Conservation (phyloP, 495 filamentous ascomycete species). For the Talaromyces adpressus region DNA sequence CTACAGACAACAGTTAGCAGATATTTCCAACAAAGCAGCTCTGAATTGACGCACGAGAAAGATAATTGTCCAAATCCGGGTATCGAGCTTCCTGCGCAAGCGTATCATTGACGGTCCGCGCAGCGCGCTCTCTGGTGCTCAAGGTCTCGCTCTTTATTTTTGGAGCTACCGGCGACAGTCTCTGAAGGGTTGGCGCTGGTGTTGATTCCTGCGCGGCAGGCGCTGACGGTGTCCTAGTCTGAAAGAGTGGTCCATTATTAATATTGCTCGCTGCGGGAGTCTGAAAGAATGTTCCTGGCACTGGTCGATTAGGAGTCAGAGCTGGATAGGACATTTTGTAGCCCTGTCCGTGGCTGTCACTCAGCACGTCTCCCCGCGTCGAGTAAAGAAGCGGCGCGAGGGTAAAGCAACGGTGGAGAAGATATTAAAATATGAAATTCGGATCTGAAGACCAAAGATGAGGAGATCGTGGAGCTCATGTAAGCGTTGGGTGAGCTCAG, state of each 20-base stretch:
- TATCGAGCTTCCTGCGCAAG: constrained; percentile 69
- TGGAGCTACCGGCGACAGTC: constrained; percentile 27
- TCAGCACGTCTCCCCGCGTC: constrained; percentile 9
- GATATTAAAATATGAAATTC: background rate
- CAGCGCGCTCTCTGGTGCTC: constrained; percentile 69
- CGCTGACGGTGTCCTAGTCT: constrained; percentile 17
- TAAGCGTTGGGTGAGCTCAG: background rate
- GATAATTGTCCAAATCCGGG: constrained; percentile 83
- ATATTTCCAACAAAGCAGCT: constrained; percentile 5
- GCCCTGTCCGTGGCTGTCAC: constrained; percentile 18
- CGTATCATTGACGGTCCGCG: constrained; percentile 74
- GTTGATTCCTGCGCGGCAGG: constrained; percentile 18
- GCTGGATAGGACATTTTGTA: constrained; percentile 52
- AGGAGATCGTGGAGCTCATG: background rate
- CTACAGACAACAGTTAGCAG: constrained; percentile 25
- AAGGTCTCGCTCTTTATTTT: constrained; percentile 35
- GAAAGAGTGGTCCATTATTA: constrained; percentile 19
- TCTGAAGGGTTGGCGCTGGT: constrained; percentile 23
- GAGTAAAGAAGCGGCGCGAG: background rate
- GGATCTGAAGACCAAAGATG: background rate
- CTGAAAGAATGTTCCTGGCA: constrained; percentile 68
- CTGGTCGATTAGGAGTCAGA: constrained; percentile 56
- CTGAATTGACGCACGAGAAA: constrained; percentile 62
- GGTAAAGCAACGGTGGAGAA: background rate
- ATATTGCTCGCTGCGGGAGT: constrained; percentile 50